Conservation (phyloP, 2,329 filamentous ascomycete species). For the Aurifilum marmelostoma region DNA sequence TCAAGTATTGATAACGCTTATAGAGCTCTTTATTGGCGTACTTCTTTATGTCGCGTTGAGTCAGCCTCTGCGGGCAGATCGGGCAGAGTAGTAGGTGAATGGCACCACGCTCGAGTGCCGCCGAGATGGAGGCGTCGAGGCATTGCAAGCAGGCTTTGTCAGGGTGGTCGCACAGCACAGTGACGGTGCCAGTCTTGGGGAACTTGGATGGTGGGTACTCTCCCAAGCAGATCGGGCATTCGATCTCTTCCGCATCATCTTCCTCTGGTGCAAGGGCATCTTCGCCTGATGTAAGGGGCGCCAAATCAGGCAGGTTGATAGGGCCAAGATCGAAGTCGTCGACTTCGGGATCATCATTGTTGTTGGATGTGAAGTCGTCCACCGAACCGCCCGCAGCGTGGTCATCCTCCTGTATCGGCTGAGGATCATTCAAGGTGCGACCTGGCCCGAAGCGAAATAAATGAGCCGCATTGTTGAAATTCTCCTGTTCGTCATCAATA, state of each 20-base stretch:
- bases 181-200: constrained; percentile 15
- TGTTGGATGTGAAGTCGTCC: not conserved
- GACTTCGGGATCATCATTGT: not conserved
- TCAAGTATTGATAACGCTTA: constrained; percentile 23
- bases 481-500: not conserved
- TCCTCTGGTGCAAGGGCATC: not conserved
- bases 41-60: constrained; percentile 13
- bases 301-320: not conserved
- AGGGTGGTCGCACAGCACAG: constrained; percentile 23
- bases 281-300: too few species aligned
- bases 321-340: not conserved
- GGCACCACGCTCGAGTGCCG: constrained; percentile 21
- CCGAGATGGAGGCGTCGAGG: constrained; percentile 24
- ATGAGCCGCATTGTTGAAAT: not conserved
- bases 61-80: constrained; percentile 25
- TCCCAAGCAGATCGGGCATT: constrained; percentile 26
- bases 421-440: constrained; percentile 16
- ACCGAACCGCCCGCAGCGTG: not conserved
- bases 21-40: constrained; percentile 18
- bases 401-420: not conserved
- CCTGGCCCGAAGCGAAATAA: constrained; percentile 8
- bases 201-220: constrained; percentile 23
- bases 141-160: constrained; percentile 27
- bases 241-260: constrained; percentile 12
- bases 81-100: constrained; percentile 26